Base-by-base conservation (phyloP, 2,329 filamentous ascomycete genomes). In the Ilyonectria robusta region DNA sequence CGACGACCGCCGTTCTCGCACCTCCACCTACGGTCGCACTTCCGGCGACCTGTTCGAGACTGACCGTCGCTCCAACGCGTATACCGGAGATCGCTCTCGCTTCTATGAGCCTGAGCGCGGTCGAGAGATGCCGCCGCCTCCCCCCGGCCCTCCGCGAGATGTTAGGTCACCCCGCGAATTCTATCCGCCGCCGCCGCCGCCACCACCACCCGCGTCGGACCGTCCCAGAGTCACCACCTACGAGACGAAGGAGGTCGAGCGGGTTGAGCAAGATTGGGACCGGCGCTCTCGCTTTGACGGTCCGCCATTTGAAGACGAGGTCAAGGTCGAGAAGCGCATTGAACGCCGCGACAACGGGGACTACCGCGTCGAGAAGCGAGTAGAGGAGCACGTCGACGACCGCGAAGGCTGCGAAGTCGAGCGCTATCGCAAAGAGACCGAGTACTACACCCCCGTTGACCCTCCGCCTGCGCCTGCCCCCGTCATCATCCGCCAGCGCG, bases 361-460 rank as follows among this genome's bases (percentile, higher is more conserved):
- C 5, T 76, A 71, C 15, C 74, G 85, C 60, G 78, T 89, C 68
- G 87, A 90, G 71, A 86, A 86, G 72, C 85, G 85, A 59, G 81
- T 82, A 17, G 81, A 88, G 61, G 86, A 88, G 70, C 83, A 83
- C 54, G 79, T 83, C 31, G 84, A 86, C 50, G 84, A 86, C 26
- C 72, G 78, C 19, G 77, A 77, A 23, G 82, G 83, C 50, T 83
- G 82, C 62, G 86, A 90, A 19, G 74, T 90, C 47, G 89, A 91
- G 76, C 85, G 84, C 75, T 89, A 89, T 74, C 86, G 86, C 73
- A 87, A 86, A 77, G 89, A 91, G 76, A 88, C 87, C 2, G 89
- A 91, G 71, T 91, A 90, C 76, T 91, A 87, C 73, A 81, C 85
- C 50, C 85, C 85, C 3, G 81, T 84, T 29, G 82, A 87, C 23